Evolutionary conservation across 176 grass and related monocot genomes (phyloP), one percentile per base, ranked within the genome.

Genomic region (Poa pratensis): DNA sequence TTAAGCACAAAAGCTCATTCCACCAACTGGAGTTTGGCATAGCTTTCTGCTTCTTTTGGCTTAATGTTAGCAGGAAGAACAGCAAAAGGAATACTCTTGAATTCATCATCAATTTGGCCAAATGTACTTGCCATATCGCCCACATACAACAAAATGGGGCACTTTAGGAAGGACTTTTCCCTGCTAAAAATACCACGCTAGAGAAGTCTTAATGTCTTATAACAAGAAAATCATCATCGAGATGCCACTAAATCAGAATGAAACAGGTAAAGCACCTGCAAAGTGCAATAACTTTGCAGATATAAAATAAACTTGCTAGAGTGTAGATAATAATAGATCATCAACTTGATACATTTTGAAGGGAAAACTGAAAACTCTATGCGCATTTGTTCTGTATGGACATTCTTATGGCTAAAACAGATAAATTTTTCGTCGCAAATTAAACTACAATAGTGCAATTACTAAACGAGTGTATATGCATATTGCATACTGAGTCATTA

Each of bases 41-140:
- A 12, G 5, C 80, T 35, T 75, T 51, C 37, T 84, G 55, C 64
- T 57, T 71, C 4, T 42, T 83, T 23, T 81, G 61, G 57, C 40
- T 67, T 89, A 50, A 19, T 61, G 59, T 78, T 39, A 63, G 74
- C 40, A 55, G 82, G 26, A 77, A 73, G 62, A 12, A 71, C 67
- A 13, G 67, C 59, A 40, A 84, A 82, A 74, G 60, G 48, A 77
- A 87, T 88, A 13, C 15, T 88, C 80, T 83, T 93, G 67, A 63
- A 91, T 87, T 4, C 85, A 76, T 80, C 77, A 53, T 81, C 73
- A 70, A 84, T 93, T 57, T 87, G 54, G 74, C 81, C 83, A 61
- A 65, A 90, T 84, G 64, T 88, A 90, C 53, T 92, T 88, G 14
- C 80, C 81, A 85, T 87, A 75, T 80, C 86, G 84, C 40, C 52